Percentiles rank a stretch among this genome's conserved stretches.
These are phyloP conservation scores for Exophiala calicioides DNA, from an alignment of 2,329 filamentous ascomycete genomes.

Conservation along the genomic window DNA sequence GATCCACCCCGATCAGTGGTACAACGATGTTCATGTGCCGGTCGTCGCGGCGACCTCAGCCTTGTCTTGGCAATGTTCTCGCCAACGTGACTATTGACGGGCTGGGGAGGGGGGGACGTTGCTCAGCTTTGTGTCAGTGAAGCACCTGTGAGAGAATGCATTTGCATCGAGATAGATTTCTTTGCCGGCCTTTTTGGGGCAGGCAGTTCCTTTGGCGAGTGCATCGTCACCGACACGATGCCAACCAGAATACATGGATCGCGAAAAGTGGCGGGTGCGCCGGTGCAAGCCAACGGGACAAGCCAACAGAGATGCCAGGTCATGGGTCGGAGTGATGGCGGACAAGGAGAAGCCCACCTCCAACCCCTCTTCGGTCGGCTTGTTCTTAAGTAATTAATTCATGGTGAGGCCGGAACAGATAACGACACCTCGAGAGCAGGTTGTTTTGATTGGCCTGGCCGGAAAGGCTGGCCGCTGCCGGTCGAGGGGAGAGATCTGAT, in stretches of 20 bases:
- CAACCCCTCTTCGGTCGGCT: constrained; percentile 16
- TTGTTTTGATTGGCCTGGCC: constrained; percentile 26
- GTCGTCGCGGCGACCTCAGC: constrained; percentile 6
- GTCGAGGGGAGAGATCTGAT: constrained; percentile 10
- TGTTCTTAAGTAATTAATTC: constrained; percentile 25
- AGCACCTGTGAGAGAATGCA: no score
- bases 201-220: no score
- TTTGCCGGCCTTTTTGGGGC: no score
- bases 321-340: neutral
- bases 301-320: neutral
- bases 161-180: no score
- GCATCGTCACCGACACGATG: no score
- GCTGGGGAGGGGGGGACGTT: neutral
- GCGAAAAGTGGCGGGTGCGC: no score
- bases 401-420: constrained; percentile 23
- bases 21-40: no score
- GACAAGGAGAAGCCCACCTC: constrained; percentile 29
- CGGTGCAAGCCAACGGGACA: no score
- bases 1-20: no score
- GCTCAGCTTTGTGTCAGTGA: neutral
- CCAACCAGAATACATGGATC: no score
- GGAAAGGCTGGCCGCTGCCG: constrained; percentile 18
- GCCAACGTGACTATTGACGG: neutral
- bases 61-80: constrained; percentile 20
- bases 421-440: constrained; percentile 1